Evolutionary conservation across 2,329 filamentous ascomycete species (phyloP).

Genomic region (Talaromyces sp.): DNA sequence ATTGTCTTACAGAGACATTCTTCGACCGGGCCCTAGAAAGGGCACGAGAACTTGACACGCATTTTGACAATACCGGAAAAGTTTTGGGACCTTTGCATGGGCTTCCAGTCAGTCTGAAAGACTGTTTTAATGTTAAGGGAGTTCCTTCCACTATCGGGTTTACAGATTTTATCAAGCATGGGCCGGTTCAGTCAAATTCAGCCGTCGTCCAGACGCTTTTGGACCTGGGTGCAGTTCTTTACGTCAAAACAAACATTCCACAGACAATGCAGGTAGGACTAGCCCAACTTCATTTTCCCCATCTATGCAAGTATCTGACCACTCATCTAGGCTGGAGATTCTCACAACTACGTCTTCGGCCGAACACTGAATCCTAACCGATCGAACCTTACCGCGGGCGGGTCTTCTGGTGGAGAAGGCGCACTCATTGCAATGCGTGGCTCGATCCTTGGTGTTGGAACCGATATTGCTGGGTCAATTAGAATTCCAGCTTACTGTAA

Average conservation of each 20-base stretch:
- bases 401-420: constrained; percentile 68
- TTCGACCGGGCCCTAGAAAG: background rate
- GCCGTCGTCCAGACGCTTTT: constrained; percentile 60
- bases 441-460: constrained; percentile 61
- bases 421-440: constrained; percentile 62
- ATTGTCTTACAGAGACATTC: background rate
- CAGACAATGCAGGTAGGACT: constrained; percentile 45
- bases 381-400: constrained; percentile 61
- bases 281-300: too few relatives aligned
- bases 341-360: constrained; percentile 61
- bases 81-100: background rate
- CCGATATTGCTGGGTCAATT: constrained; percentile 57
- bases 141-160: constrained; percentile 52
- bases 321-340: constrained; percentile 52
- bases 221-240: constrained; percentile 63
- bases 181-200: constrained; percentile 55
- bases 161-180: constrained; percentile 61
- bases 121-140: constrained; percentile 19
- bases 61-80: background rate
- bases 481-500: constrained; percentile 53
- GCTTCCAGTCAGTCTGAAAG: background rate
- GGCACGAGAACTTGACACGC: background rate
- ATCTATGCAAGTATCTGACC: constrained; percentile 32
- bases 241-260: constrained; percentile 70
- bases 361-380: constrained; percentile 65